Percentiles rank a stretch among this genome's conserved stretches.
Conservation (phyloP, 176 grass and related monocot genomes). For the Thalia dealbata region DNA sequence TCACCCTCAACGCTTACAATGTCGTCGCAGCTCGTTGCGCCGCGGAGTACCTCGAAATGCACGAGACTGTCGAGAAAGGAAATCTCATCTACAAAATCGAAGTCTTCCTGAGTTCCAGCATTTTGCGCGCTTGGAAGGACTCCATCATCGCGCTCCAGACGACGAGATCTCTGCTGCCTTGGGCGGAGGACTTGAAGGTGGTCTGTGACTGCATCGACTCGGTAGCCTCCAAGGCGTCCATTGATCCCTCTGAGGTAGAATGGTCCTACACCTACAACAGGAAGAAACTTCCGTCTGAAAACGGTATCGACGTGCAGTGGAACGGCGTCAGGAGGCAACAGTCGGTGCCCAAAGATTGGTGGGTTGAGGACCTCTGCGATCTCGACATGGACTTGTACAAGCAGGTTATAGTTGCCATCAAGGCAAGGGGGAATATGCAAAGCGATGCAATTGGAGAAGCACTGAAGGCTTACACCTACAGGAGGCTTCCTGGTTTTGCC, state of each 20-base stretch:
- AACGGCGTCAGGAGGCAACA: slow-evolving; percentile 83
- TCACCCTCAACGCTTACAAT: slow-evolving; percentile 95
- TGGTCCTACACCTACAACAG: slow-evolving; percentile 99
- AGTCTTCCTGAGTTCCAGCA: slow-evolving; percentile 73
- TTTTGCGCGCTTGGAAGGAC: slow-evolving; percentile 92
- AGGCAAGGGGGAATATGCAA: slow-evolving; percentile 40
- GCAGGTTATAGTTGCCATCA: slow-evolving; percentile 49
- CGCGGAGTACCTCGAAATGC: slow-evolving; percentile 94
- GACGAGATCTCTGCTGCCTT: slow-evolving; percentile 60
- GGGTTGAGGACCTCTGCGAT: slow-evolving; percentile 94
- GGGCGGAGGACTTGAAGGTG: slow-evolving; percentile 73
- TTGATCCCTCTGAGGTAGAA: slow-evolving; percentile 77
- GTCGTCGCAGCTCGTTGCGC: slow-evolving; percentile 73
- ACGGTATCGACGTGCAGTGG: slow-evolving; percentile 64
- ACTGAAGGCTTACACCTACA: slow-evolving; percentile 69
- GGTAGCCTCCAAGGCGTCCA: slow-evolving; percentile 60
- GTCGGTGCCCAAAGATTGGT: slow-evolving; percentile 84
- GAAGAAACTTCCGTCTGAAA: slow-evolving; percentile 78
- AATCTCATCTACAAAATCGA: slow-evolving; percentile 99
- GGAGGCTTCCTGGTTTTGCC: slow-evolving; percentile 47
- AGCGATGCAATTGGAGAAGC: slow-evolving; percentile 64
- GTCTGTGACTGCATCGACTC: slow-evolving; percentile 77
- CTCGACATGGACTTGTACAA: slow-evolving; percentile 91
- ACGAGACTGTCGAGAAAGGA: slow-evolving; percentile 83
- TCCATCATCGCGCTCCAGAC: slow-evolving; percentile 84